Evolutionary conservation across 1,284 basidiomycete genomes (phyloP).

Genomic region (Puccinia brachypodii): DNA sequence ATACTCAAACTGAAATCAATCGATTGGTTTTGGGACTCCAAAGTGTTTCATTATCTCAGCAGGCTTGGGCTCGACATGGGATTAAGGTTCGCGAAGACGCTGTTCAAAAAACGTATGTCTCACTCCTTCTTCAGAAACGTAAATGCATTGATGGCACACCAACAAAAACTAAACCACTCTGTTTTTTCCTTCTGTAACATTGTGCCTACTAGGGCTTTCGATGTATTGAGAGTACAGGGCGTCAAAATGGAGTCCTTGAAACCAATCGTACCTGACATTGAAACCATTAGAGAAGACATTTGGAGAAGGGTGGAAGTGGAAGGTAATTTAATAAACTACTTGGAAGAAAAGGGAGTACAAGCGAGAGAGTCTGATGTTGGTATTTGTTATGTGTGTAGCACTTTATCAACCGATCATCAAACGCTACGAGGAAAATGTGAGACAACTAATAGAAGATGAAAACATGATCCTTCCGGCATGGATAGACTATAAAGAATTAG

Average conservation of each 20-base stretch:
- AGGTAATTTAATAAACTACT: constrained; percentile 59
- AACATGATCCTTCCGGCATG: constrained; percentile 50
- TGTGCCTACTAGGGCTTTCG: constrained; percentile 65
- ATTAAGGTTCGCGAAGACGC: constrained; percentile 56
- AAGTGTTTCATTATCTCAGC: constrained; percentile 53
- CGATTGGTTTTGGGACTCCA: constrained; percentile 64
- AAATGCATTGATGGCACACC: too few species aligned
- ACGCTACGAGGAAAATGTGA: constrained; percentile 53
- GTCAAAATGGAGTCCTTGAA: constrained; percentile 62
- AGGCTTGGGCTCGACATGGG: constrained; percentile 56
- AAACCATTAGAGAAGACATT: constrained; percentile 62
- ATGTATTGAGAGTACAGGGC: constrained; percentile 69
- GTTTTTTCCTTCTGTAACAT: not conserved
- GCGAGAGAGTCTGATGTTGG: too few species aligned
- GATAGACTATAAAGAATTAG: constrained; percentile 51
- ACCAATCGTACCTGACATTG: constrained; percentile 64
- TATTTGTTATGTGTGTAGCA: constrained; percentile 25
- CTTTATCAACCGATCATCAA: constrained; percentile 53
- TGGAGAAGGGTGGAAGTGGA: constrained; percentile 70
- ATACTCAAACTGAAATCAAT: constrained; percentile 62
- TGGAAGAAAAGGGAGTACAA: too few species aligned
- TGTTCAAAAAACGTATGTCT: constrained; percentile 52
- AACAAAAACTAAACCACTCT: not conserved
- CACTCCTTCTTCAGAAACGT: too few species aligned
- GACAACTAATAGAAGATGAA: constrained; percentile 52